phyloP scores from a whole-genome alignment of 257 asterid genomes.

The Salvia splendens region DNA sequence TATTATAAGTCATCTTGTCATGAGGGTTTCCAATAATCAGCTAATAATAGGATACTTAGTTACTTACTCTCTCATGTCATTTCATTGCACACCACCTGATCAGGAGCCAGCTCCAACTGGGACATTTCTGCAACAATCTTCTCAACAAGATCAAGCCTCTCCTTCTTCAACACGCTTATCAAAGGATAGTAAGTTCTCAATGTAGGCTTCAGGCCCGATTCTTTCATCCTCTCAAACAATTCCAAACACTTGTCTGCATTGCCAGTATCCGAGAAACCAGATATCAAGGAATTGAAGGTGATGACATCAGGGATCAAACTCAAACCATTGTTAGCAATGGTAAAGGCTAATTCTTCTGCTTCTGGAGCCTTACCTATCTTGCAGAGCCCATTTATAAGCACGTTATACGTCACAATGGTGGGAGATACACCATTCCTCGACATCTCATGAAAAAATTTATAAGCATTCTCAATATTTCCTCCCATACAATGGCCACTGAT shows the following conservation, averaged over 20 bases:
- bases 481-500: slow-evolving; percentile 57
- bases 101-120: slow-evolving; percentile 28
- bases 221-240: slow-evolving; percentile 61
- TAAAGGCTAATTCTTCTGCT: slow-evolving; percentile 62
- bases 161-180: slow-evolving; percentile 47
- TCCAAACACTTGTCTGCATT: slow-evolving; percentile 54
- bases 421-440: slow-evolving; percentile 42
- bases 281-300: slow-evolving; percentile 71
- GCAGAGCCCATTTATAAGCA: slow-evolving; percentile 63
- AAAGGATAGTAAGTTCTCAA: slow-evolving; percentile 67
- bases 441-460: slow-evolving; percentile 56
- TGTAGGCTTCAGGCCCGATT: slow-evolving; percentile 62
- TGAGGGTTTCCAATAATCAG: too few species aligned
- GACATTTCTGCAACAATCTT: slow-evolving; percentile 62
- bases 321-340: slow-evolving; percentile 50
- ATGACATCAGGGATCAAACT: slow-evolving; percentile 60
- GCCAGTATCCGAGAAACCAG: slow-evolving; percentile 55
- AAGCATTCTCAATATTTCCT: slow-evolving; percentile 54
- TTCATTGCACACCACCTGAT: too few species aligned
- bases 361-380: slow-evolving; percentile 55
- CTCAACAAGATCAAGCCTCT: slow-evolving; percentile 48
- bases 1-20: too few species aligned
- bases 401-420: slow-evolving; percentile 66
- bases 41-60: background rate
- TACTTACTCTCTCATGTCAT: background rate